Evolutionary conservation across 2,329 filamentous ascomycete species (phyloP), one percentile per base, ranked within the genome.

Genomic region (Fusarium sp.): DNA sequence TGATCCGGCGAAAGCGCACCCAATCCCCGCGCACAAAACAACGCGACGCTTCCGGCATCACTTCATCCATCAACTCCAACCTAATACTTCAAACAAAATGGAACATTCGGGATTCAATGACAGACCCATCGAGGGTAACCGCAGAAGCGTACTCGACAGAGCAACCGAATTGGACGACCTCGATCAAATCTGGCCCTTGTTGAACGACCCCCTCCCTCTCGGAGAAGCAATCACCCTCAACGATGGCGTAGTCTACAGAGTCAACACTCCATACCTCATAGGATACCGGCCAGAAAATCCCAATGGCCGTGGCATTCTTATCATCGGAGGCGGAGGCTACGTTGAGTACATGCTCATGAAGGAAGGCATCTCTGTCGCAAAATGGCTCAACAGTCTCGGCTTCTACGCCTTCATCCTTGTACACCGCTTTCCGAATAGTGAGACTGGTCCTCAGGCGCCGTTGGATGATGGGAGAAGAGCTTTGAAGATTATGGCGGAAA

Each of bases 321-420:
- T 74, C 38, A 58, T 74, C 0, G 72, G 63, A 3, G 72, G 72
- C 0, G 72, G 72, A 4, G 72, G 72, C 1, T 74, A 74, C 8
- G 54, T 74, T 1, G 47, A 74, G 18, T 64, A 75, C 20, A 74
- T 74, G 69, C 66, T 74, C 10, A 71, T 70, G 2, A 68, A 69
- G 5, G 72, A 74, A 48, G 72, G 72, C 4, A 18, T 73, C 29
- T 45, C 58, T 7, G 44, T 75, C 6, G 72, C 72, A 27, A 72
- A 61, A 30, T 74, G 72, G 72, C 49, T 74, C 2, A 74, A 51
- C 43, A 62, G 44, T 11, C 64, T 73, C n/a, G 72, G 72, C 0
- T 75, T 74, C 48, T 67, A 74, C 40, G 70, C 72, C 0, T 74
- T 74, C n/a, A 72, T 74, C 8, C 61, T 74, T 0, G 69, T 74